Conservation (phyloP, 2,329 filamentous ascomycete genomes). For the Diaporthe vaccinii region DNA sequence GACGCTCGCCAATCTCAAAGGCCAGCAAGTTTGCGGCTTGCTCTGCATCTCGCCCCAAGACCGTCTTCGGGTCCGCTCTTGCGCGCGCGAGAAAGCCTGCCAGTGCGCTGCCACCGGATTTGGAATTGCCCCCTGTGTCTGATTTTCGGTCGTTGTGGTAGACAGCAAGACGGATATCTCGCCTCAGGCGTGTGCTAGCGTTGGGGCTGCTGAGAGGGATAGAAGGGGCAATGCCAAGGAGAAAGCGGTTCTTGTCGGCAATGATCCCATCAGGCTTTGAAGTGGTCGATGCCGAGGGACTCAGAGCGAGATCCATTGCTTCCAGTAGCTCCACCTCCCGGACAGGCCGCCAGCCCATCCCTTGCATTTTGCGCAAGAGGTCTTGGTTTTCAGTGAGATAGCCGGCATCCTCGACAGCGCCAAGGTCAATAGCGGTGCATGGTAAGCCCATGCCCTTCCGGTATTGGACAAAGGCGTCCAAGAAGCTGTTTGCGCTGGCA, state of each 20-base stretch:
- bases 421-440: too few species aligned
- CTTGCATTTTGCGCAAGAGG: too few species aligned
- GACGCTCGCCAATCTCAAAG: neutral
- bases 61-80: neutral
- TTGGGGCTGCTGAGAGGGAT: neutral
- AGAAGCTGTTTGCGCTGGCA: too few species aligned
- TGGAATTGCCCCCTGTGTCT: neutral
- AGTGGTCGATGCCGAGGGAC: fast-evolving
- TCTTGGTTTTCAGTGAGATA: too few species aligned
- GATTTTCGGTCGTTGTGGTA: neutral
- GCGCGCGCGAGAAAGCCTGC: neutral
- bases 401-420: too few species aligned
- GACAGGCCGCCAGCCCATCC: neutral
- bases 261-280: neutral
- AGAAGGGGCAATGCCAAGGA: neutral
- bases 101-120: neutral
- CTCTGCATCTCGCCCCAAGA: neutral
- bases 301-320: neutral
- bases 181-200: neutral
- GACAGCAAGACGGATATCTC: neutral
- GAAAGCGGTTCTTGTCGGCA: neutral
- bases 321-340: neutral
- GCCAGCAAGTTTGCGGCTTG: neutral
- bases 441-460: too few species aligned
- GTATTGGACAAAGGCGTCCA: too few species aligned